Conservation (phyloP, 768 basidiomycete genomes). For the Gymnopilus junonius region DNA sequence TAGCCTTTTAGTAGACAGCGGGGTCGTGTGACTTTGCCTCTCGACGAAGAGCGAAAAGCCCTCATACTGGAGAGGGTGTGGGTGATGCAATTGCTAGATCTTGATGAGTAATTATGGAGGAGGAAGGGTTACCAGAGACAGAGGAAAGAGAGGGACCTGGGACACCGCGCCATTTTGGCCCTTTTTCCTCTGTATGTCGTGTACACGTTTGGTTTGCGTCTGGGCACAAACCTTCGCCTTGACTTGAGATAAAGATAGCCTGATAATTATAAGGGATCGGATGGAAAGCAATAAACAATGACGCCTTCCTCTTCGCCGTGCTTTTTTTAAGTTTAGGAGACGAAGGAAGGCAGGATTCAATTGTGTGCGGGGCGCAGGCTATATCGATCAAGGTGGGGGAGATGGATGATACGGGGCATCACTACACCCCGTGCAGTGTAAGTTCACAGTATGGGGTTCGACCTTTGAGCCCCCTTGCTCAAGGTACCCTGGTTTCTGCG, state of each 20-base stretch:
- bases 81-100: neutral
- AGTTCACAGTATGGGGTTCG: neutral
- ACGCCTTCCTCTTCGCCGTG: neutral
- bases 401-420: neutral
- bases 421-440: neutral
- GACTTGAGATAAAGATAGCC: neutral
- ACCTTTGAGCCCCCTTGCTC: neutral
- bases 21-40: constrained; percentile 10
- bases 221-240: neutral
- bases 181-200: neutral
- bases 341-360: neutral
- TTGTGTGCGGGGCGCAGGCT: neutral
- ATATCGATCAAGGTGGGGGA: neutral
- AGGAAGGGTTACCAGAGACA: neutral
- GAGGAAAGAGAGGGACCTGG: constrained; percentile 6
- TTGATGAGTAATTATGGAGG: constrained; percentile 1
- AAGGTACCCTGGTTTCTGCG: constrained; percentile 1
- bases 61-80: neutral
- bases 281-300: constrained; percentile 6
- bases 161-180: constrained; percentile 13
- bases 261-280: neutral
- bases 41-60: constrained; percentile 17
- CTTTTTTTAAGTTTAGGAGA: neutral
- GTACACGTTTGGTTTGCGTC: neutral
- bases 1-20: neutral